A percentile compares a stretch with the other conserved stretches of the same genome.
Conservation (phyloP, 768 basidiomycete genomes). For the Phanerochaete sordida region DNA sequence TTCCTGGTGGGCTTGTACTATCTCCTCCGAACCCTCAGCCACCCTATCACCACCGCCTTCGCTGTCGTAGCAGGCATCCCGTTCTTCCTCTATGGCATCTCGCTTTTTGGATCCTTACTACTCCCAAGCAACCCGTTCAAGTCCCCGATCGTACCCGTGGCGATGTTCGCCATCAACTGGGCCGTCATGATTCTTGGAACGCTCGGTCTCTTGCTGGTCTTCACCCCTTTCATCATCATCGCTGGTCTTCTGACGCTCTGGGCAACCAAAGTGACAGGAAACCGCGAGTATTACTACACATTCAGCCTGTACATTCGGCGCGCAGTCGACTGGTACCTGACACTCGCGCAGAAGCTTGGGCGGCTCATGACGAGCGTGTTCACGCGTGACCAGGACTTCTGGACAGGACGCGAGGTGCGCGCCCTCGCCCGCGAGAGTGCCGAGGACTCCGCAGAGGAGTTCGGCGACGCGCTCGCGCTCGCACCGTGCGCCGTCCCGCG, state of each 20-base stretch:
- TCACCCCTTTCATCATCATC: not conserved
- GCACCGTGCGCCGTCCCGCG: too few species aligned
- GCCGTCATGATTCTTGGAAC: not conserved
- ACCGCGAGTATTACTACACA: too few species aligned
- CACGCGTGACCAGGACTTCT: too few species aligned
- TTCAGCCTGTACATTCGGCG: too few species aligned
- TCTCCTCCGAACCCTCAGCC: constrained; percentile 2
- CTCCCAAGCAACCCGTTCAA: constrained; percentile 5
- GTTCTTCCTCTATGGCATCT: not conserved
- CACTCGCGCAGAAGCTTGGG: too few species aligned
- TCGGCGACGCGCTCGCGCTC: too few species aligned
- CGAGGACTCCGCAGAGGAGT: too few species aligned
- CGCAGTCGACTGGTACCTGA: too few species aligned
- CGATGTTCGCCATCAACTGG: not conserved
- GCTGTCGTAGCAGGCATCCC: constrained; percentile 1
- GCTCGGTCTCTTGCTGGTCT: not conserved
- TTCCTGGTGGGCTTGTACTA: constrained; percentile 8
- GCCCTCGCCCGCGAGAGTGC: too few species aligned
- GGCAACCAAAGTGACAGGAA: too few species aligned
- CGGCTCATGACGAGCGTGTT: too few species aligned
- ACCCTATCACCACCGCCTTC: not conserved
- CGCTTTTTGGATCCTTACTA: not conserved
- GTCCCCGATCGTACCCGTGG: not conserved
- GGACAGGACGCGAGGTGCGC: too few species aligned
- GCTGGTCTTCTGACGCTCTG: not conserved